phyloP scores from a whole-genome alignment of 805 yeast genomes.

The Kurtzmaniella cleridarum region DNA sequence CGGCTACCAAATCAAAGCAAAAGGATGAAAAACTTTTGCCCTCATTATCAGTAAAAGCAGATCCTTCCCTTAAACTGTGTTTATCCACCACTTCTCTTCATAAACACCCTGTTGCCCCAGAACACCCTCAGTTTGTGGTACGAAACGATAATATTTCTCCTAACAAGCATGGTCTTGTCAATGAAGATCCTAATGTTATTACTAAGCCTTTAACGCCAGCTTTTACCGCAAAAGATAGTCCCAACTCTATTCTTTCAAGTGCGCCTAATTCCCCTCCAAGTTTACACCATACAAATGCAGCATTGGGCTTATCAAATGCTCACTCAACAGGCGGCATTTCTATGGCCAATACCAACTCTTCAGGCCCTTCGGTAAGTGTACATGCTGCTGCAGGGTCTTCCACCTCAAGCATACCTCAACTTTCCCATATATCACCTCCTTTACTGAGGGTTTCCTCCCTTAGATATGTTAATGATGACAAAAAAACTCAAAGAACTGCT shows the following conservation, averaged over 20 bases:
- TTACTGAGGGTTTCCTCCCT: conserved; percentile 1
- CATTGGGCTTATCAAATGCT: not conserved
- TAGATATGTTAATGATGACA: conserved; percentile 4
- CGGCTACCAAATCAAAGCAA: conserved; percentile 2
- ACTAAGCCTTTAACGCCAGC: not conserved
- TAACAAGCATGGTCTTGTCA: conserved; percentile 13
- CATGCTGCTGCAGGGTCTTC: not conserved
- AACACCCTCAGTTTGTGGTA: conserved; percentile 12
- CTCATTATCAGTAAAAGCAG: conserved; percentile 12
- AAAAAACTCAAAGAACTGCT: conserved; percentile 4
- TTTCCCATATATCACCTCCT: not conserved
- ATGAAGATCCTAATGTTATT: not conserved
- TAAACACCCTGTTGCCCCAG: conserved; percentile 3
- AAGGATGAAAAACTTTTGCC: conserved; percentile 7
- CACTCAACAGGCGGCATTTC: not conserved
- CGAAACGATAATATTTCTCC: conserved; percentile 13
- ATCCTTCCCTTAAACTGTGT: conserved; percentile 15
- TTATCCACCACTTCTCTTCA: conserved; percentile 4
- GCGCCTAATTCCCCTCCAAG: conserved; percentile 3
- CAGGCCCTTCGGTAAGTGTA: too few species aligned
- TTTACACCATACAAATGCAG: not conserved
- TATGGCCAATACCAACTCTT: too few species aligned
- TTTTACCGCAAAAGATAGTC: not conserved
- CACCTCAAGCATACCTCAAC: not conserved
- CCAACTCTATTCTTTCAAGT: conserved; percentile 1